Percentiles rank a stretch among this genome's conserved stretches.
Conservation (phyloP, 768 basidiomycete species). For the Rubroboletus pulcherrimus region DNA sequence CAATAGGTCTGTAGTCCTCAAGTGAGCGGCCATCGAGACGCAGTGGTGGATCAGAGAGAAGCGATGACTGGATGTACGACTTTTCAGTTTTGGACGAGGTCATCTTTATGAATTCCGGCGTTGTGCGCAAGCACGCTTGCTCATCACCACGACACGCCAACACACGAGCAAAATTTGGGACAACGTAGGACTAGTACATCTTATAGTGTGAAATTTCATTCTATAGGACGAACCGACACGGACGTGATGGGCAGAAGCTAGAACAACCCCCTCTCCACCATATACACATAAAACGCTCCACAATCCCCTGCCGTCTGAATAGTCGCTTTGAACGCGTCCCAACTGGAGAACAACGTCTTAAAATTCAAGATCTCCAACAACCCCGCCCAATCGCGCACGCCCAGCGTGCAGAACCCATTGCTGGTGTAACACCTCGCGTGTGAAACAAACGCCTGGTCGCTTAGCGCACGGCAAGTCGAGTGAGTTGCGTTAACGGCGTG, state of each 20-base stretch:
- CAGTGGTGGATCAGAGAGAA: slow-evolving; percentile 55
- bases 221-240: not conserved
- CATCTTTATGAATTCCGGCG: slow-evolving; percentile 7
- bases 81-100: slow-evolving; percentile 72
- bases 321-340: slow-evolving; percentile 14
- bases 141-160: not conserved
- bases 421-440: slow-evolving; percentile 40
- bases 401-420: slow-evolving; percentile 41
- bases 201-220: too few relatives aligned
- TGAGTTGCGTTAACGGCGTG: slow-evolving; percentile 27
- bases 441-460: slow-evolving; percentile 38
- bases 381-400: slow-evolving; percentile 34
- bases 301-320: slow-evolving; percentile 10
- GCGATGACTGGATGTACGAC: slow-evolving; percentile 67
- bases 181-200: too few relatives aligned
- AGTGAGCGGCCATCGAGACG: slow-evolving; percentile 74
- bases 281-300: slow-evolving; percentile 9
- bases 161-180: not conserved
- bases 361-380: slow-evolving; percentile 33
- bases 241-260: not conserved
- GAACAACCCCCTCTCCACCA: slow-evolving; percentile 11
- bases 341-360: slow-evolving; percentile 11
- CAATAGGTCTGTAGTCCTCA: slow-evolving; percentile 61
- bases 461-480: slow-evolving; percentile 32
- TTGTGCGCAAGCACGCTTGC: not conserved